These are phyloP conservation scores for Rubroboletus satanas DNA, from an alignment of 768 basidiomycete species.

Conservation along the genomic window DNA sequence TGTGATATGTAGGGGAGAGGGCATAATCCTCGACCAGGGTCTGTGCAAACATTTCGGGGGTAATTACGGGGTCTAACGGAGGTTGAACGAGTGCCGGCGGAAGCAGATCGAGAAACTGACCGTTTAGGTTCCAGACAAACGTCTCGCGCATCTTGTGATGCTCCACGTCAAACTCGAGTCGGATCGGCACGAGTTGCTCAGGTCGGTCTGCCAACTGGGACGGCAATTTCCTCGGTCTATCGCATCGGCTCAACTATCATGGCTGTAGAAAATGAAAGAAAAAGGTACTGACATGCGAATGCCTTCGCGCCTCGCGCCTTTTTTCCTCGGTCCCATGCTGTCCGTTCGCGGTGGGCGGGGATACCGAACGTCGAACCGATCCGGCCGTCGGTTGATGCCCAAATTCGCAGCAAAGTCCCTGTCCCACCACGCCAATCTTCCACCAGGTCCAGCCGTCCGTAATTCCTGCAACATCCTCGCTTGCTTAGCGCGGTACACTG, in stretches of 20 bases:
- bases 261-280: background rate
- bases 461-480: constrained; percentile 51
- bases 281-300: constrained; percentile 65
- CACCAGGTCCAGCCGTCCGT: constrained; percentile 40
- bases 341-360: constrained; percentile 43
- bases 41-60: constrained; percentile 87
- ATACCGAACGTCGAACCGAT: constrained; percentile 53
- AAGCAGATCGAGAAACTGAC: constrained; percentile 41
- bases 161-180: constrained; percentile 96
- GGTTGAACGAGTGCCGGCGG: background rate
- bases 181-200: constrained; percentile 88
- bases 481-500: constrained; percentile 45
- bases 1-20: constrained; percentile 61
- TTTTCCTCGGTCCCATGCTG: constrained; percentile 39
- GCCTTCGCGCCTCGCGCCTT: constrained; percentile 60
- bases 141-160: constrained; percentile 93
- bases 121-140: constrained; percentile 95
- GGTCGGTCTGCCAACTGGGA: constrained; percentile 54
- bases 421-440: constrained; percentile 59
- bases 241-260: background rate
- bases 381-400: constrained; percentile 27
- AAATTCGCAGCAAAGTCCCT: constrained; percentile 41
- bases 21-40: constrained; percentile 88
- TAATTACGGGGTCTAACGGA: constrained; percentile 74
- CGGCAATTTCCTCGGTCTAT: constrained; percentile 58